Conservation (phyloP, 1,139 yeast genomes). For the Lodderomyces jiufengensis region DNA sequence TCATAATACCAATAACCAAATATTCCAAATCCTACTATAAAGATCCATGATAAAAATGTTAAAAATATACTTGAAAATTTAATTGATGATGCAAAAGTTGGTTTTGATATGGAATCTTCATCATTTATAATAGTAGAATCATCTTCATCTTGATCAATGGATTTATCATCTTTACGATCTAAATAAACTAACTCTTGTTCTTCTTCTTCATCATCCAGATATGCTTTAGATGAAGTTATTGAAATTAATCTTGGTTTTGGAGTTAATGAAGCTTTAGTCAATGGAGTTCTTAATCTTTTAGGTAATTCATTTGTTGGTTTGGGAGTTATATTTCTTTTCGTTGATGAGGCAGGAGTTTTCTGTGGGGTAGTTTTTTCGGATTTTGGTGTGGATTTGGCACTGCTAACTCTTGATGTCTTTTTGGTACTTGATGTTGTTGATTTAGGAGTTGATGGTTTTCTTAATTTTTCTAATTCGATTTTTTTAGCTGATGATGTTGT, state of each 20-base stretch:
- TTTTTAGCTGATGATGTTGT: slow-evolving; percentile 8
- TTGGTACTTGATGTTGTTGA: background rate
- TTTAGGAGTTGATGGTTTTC: slow-evolving; percentile 1
- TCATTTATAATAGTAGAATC: background rate
- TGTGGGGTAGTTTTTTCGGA: background rate
- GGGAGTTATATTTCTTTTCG: slow-evolving; percentile 5
- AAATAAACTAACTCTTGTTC: slow-evolving; percentile 11
- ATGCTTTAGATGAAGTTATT: slow-evolving; percentile 10
- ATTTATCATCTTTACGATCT: background rate
- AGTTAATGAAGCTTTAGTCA: slow-evolving; percentile 12
- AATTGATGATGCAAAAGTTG: slow-evolving; percentile 7
- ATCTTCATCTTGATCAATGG: background rate
- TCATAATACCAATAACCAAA: slow-evolving; percentile 61
- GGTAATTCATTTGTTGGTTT: slow-evolving; percentile 5
- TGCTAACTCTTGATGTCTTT: slow-evolving; percentile 3
- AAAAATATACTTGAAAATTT: slow-evolving; percentile 9
- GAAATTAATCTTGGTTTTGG: slow-evolving; percentile 22
- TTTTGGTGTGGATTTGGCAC: slow-evolving; percentile 6
- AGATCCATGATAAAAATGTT: slow-evolving; percentile 26
- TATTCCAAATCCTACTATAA: slow-evolving; percentile 23
- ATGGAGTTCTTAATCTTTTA: slow-evolving; percentile 4
- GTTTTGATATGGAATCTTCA: background rate
- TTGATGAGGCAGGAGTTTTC: slow-evolving; percentile 3
- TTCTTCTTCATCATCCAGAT: slow-evolving; percentile 11
- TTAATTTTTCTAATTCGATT: background rate